Conservation (phyloP, 306 rosid genomes). For the Castanea crenata region DNA sequence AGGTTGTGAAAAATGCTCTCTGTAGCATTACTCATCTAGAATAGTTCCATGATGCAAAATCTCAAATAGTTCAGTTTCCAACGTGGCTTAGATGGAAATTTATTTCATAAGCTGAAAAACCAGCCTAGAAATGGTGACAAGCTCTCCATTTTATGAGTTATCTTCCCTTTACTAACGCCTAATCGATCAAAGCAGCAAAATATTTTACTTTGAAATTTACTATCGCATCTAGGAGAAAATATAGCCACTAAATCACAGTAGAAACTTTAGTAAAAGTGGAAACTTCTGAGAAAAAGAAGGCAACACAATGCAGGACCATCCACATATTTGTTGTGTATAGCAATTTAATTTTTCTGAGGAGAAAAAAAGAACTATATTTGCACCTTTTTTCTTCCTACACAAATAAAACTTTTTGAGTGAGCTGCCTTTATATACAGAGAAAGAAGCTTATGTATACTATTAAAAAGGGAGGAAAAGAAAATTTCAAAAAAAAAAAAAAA, state of each 20-base stretch:
- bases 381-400: constrained; percentile 32
- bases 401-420: constrained; percentile 34
- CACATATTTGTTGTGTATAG: constrained; percentile 18
- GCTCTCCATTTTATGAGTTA: neutral
- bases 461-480: neutral
- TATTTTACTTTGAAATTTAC: neutral
- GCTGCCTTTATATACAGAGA: constrained; percentile 61
- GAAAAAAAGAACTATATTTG: constrained; percentile 35
- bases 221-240: neutral
- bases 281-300: neutral
- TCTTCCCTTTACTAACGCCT: neutral
- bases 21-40: no score
- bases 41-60: no score
- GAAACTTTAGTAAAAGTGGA: neutral
- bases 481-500: neutral
- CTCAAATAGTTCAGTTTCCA: no score
- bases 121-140: neutral
- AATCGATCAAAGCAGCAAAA: neutral
- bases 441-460: constrained; percentile 28
- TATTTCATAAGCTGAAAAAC: no score
- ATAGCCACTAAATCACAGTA: no score
- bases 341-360: constrained; percentile 39
- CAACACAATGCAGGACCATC: constrained; percentile 12
- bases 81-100: no score
- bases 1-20: no score